These are phyloP conservation scores for Linderniella brevidens DNA, from an alignment of 257 asterid genomes.

Conservation along the genomic window DNA sequence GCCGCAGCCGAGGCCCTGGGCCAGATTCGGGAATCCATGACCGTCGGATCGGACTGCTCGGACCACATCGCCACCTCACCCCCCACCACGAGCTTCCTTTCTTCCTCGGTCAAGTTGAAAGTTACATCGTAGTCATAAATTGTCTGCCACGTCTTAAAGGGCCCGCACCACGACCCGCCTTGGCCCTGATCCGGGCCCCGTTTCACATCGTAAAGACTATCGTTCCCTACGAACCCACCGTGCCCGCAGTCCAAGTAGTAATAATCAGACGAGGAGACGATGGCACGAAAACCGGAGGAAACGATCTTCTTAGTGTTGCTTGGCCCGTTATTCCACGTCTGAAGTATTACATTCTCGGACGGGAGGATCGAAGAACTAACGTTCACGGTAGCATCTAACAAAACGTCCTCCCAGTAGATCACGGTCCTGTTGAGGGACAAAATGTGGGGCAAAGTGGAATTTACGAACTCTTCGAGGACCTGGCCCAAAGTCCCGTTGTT, in stretches of 20 bases:
- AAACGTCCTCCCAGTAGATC: constrained; percentile 84
- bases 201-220: constrained; percentile 35
- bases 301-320: constrained; percentile 50
- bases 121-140: constrained; percentile 78
- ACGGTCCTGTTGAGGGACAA: constrained; percentile 57
- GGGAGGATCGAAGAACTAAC: constrained; percentile 53
- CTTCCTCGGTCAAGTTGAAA: constrained; percentile 33
- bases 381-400: constrained; percentile 30
- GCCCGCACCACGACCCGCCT: constrained; percentile 94
- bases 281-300: constrained; percentile 45
- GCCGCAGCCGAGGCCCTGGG: constrained; percentile 83
- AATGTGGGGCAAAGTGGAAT: constrained; percentile 56
- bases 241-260: constrained; percentile 91
- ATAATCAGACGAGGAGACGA: constrained; percentile 65
- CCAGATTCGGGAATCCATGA: constrained; percentile 75
- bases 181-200: constrained; percentile 43
- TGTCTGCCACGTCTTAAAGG: constrained; percentile 84
- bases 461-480: constrained; percentile 45
- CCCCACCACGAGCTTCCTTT: constrained; percentile 59
- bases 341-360: constrained; percentile 38
- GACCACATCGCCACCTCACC: constrained; percentile 93
- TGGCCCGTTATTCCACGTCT: constrained; percentile 82
- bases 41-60: constrained; percentile 80
- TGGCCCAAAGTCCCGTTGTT: constrained; percentile 60
- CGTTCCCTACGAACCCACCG: constrained; percentile 59